Conservation (phyloP, 2,329 filamentous ascomycete genomes). For the Trichocomaceae sp. region DNA sequence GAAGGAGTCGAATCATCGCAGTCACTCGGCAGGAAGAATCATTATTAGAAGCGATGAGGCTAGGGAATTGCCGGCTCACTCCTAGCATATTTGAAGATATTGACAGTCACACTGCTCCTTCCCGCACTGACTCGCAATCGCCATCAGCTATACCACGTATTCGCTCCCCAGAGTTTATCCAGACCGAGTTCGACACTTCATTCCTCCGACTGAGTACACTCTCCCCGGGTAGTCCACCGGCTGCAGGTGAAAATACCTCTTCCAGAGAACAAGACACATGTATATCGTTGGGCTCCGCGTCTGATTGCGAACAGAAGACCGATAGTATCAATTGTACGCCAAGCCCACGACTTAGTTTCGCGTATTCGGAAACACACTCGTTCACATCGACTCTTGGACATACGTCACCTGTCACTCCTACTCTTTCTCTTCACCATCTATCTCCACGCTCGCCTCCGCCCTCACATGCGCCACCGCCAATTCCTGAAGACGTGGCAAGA, state of each 20-base stretch:
- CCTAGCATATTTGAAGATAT: conserved; percentile 33
- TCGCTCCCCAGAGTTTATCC: conserved; percentile 23
- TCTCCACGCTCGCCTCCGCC: conserved; percentile 31
- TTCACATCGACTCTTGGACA: conserved; percentile 32
- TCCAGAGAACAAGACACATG: conserved; percentile 24
- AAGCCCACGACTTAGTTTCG: conserved; percentile 29
- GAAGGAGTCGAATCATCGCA: conserved; percentile 44
- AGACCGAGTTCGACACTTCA: conserved; percentile 30
- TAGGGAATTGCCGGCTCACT: conserved; percentile 43
- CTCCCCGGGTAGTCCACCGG: conserved; percentile 14
- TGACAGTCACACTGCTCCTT: conserved; percentile 14
- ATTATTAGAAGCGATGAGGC: conserved; percentile 46
- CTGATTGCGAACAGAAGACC: conserved; percentile 31
- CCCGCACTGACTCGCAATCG: conserved; percentile 25
- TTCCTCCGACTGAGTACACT: conserved; percentile 35
- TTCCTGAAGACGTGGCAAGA: conserved; percentile 24
- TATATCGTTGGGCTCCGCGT: conserved; percentile 24
- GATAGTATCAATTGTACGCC: conserved; percentile 20
- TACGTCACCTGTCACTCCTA: conserved; percentile 36
- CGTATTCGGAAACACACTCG: conserved; percentile 34
- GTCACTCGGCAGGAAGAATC: conserved; percentile 50
- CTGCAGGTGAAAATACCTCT: conserved; percentile 23
- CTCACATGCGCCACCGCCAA: conserved; percentile 25
- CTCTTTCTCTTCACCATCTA: conserved; percentile 34
- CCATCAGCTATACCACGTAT: conserved; percentile 25